Percentiles rank a stretch among this genome's conserved stretches.
Evolutionary conservation across 306 rosid genomes (phyloP).

Genomic region (Vigna angularis): DNA sequence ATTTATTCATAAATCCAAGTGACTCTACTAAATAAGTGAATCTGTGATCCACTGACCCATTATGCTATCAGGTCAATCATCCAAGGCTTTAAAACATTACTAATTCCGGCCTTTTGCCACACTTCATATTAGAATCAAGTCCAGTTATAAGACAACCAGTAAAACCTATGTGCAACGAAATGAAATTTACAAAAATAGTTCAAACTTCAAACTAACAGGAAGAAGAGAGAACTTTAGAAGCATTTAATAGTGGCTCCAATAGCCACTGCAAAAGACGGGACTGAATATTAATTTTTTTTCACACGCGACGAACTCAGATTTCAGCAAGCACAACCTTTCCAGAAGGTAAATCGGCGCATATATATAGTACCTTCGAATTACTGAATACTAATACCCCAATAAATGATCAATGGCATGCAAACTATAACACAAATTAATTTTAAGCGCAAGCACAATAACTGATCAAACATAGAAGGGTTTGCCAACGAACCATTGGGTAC

Average conservation of each 20-base stretch:
- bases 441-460: constrained; percentile 73
- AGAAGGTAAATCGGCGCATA: constrained; percentile 28
- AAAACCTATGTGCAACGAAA: neutral
- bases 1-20: too few relatives aligned
- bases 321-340: constrained; percentile 22
- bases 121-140: neutral
- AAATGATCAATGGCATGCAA: constrained; percentile 62
- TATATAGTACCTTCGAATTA: constrained; percentile 45
- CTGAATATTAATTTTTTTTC: neutral
- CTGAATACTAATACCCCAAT: constrained; percentile 48
- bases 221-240: neutral
- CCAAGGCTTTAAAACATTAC: neutral
- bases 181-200: neutral
- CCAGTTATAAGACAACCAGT: neutral
- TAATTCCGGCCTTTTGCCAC: neutral
- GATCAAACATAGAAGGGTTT: constrained; percentile 56
- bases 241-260: neutral
- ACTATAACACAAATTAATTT: constrained; percentile 65
- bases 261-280: neutral
- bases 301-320: constrained; percentile 7
- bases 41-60: neutral
- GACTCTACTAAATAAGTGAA: neutral
- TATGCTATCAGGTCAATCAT: neutral
- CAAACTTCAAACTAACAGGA: neutral
- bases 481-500: constrained; percentile 57